Base-by-base conservation (phyloP, 306 rosid genomes). In the Macrotyloma uniflorum region DNA sequence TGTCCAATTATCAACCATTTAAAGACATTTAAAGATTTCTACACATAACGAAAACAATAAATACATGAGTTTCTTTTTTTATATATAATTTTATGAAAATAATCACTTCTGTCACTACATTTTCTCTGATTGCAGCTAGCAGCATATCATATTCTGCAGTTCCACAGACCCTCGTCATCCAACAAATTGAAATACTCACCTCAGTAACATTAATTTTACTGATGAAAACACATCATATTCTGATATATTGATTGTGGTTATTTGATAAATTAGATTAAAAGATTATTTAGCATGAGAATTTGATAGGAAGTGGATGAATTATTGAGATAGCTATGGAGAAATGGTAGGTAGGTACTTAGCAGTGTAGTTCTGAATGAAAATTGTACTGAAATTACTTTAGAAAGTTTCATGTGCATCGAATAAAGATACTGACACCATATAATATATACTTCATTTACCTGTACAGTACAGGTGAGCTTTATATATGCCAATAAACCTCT, bases 351-450 rank as follows among this genome's bases (percentile, higher is more conserved):
- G 67, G 2, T 62, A 62, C 16, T 3, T 42, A 12, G 47, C 5
- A 5, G 45, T 53, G 33, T 5, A 4, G 32, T 78, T 78, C 19
- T 55, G 70, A 78, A 57, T 59, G 51, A 69, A 78, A 19, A 40
- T 57, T 57, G 49, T 55, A 55, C 76, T 43, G 49, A 77, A 68
- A 78, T 55, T 68, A 67, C 51, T 69, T 28, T 35, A 45, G 16
- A 0, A 68, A 42, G 30, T 74, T 58, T 47, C 67, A 58, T 78
- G 70, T 55, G 68, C 75, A 58, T 38, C 67, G 53, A 57, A 57
- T 57, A 57, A 59, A 57, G 55, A 57, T 24, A 36, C 78, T 73
- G 78, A 74, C 69, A 58, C 57, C 43, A 11, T 13, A 42, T 42
- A 42, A 10, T 42, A 42, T 42, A 42, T 59, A 26, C 33, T 43